phyloP scores from a whole-genome alignment of 1,284 basidiomycete species.

The Leccinum fuscescens region DNA sequence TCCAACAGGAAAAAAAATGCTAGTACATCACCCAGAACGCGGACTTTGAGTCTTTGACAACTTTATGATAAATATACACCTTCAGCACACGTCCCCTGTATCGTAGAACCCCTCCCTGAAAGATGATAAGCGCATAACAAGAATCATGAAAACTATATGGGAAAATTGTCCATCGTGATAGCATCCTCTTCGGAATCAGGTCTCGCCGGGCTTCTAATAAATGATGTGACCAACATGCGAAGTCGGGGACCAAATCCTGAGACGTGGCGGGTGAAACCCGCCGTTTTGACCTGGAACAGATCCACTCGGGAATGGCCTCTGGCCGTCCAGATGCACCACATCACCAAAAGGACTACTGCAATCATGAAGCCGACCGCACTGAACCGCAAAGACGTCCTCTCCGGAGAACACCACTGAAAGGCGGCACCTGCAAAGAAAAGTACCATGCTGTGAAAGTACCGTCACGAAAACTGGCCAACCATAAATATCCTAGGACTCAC shows the following conservation, averaged over 20 bases:
- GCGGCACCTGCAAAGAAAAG: conserved; percentile 31
- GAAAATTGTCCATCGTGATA: not conserved
- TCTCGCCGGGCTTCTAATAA: not conserved
- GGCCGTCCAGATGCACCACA: conserved; percentile 26
- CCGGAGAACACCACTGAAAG: conserved; percentile 24
- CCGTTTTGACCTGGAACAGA: not conserved
- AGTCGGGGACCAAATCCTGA: not conserved
- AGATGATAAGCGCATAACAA: not conserved
- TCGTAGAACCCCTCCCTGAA: not conserved
- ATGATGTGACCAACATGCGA: not conserved
- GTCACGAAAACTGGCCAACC: not conserved
- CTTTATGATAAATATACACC: not conserved
- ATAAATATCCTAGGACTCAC: conserved; percentile 29
- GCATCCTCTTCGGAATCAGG: not conserved
- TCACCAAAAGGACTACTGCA: conserved; percentile 11
- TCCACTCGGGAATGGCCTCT: not conserved
- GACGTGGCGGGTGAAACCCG: not conserved
- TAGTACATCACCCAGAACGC: not conserved
- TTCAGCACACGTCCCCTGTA: not conserved
- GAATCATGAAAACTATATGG: not conserved
- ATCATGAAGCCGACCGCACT: conserved; percentile 11
- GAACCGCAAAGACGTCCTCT: not conserved
- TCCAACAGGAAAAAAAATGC: not conserved
- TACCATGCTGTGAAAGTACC: conserved; percentile 21
- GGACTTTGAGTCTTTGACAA: not conserved